These are phyloP conservation scores for Plasmodium relictum DNA, from an alignment of 169 alveolate genomes.

Conservation along the genomic window DNA sequence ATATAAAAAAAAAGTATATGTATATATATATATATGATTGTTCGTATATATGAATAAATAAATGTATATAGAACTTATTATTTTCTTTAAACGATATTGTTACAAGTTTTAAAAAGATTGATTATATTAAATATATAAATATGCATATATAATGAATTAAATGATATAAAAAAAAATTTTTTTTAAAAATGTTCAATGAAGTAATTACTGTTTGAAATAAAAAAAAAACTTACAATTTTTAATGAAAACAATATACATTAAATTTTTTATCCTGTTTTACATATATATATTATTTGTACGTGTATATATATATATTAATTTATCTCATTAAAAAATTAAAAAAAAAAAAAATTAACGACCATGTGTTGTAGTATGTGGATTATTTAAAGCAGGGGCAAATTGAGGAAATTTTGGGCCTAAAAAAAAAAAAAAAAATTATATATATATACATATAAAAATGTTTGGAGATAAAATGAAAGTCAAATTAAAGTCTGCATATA, in stretches of 20 bases:
- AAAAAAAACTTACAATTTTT: too few relatives aligned
- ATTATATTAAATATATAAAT: background rate
- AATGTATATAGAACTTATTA: too few relatives aligned
- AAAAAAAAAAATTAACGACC: constrained; percentile 61
- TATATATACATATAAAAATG: constrained; percentile 1
- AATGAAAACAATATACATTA: constrained; percentile 1
- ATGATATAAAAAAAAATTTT: background rate
- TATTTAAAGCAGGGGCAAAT: constrained; percentile 61
- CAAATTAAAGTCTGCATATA: too few relatives aligned
- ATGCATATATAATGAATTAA: too few relatives aligned
- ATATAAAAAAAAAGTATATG: constrained; percentile 11
- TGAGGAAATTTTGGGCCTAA: constrained; percentile 71
- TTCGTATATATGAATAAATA: too few relatives aligned
- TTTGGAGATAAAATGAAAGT: too few relatives aligned
- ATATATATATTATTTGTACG: constrained; percentile 4
- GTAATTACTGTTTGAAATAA: too few relatives aligned
- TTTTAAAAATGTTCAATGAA: background rate
- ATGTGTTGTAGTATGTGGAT: constrained; percentile 61
- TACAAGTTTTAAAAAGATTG: background rate
- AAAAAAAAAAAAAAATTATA: constrained; percentile 1
- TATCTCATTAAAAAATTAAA: constrained; percentile 3
- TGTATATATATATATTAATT: constrained; percentile 11
- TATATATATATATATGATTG: background rate
- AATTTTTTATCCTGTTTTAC: background rate
- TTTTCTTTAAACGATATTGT: background rate